Evolutionary conservation across 306 rosid genomes (phyloP).

Genomic region (Neltuma alba): DNA sequence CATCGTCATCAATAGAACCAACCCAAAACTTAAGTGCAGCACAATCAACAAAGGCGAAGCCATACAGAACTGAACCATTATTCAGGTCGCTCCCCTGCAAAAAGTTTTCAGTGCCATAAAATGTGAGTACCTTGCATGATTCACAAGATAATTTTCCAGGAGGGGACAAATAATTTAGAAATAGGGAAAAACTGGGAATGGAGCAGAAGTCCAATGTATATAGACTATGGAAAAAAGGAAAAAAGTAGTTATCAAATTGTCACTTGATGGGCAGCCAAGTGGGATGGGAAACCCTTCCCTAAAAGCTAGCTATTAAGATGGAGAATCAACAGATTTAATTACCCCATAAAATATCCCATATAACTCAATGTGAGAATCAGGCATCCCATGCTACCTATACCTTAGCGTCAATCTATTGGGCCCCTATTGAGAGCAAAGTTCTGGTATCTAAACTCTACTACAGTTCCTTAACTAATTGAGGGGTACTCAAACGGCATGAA

Average conservation of each 20-base stretch:
- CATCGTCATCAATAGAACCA: conserved; percentile 84
- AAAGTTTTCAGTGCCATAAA: conserved; percentile 30
- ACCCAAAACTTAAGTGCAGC: conserved; percentile 88
- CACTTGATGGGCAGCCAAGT: background rate
- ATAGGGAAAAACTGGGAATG: background rate
- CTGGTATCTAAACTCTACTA: background rate
- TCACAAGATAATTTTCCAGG: background rate
- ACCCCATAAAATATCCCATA: background rate
- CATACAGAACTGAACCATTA: conserved; percentile 71
- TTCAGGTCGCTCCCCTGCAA: conserved; percentile 59
- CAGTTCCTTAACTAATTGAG: background rate
- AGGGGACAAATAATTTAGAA: background rate
- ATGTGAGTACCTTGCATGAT: conserved; percentile 11
- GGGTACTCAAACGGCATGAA: background rate
- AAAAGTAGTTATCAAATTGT: background rate
- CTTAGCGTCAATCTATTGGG: background rate
- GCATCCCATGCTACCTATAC: background rate
- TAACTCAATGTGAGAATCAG: background rate
- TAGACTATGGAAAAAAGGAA: background rate
- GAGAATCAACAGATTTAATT: background rate
- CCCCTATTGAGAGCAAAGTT: background rate
- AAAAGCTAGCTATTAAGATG: background rate
- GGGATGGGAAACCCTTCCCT: background rate
- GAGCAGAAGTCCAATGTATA: background rate
- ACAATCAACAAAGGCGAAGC: conserved; percentile 95